Percentiles rank a stretch among this genome's conserved stretches.
These are phyloP conservation scores for Pseudogymnoascus sp. DNA, from an alignment of 2,329 filamentous ascomycete species.

Conservation along the genomic window DNA sequence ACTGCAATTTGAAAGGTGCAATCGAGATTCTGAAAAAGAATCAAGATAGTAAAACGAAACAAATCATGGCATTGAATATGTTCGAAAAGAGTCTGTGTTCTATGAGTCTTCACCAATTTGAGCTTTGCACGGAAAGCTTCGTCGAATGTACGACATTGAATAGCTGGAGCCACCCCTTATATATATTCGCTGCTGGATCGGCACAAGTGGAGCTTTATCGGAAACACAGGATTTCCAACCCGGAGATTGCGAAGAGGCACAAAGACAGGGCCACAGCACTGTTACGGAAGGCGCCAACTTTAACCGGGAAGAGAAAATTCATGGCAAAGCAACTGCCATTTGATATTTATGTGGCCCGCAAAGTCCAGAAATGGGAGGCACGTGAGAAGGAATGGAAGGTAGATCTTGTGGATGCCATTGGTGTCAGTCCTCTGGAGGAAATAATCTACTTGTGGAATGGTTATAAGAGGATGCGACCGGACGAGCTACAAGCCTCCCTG, in stretches of 20 bases:
- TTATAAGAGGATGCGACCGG: constrained; percentile 65
- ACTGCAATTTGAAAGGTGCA: constrained; percentile 58
- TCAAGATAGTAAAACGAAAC: constrained; percentile 67
- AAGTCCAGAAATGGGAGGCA: constrained; percentile 81
- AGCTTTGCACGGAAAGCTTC: constrained; percentile 66
- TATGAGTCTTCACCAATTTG: constrained; percentile 74
- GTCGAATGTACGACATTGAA: constrained; percentile 69
- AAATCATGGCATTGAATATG: constrained; percentile 74
- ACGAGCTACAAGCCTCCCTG: constrained; percentile 57
- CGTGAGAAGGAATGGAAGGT: constrained; percentile 60
- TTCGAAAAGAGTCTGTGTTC: constrained; percentile 76
- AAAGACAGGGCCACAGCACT: constrained; percentile 61
- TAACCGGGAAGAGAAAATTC: constrained; percentile 79
- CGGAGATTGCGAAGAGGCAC: constrained; percentile 44
- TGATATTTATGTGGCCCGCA: constrained; percentile 75
- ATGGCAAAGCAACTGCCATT: constrained; percentile 87
- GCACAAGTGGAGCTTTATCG: constrained; percentile 79
- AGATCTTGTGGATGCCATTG: constrained; percentile 71
- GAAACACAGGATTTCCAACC: constrained; percentile 38
- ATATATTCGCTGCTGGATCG: constrained; percentile 78
- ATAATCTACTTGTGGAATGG: constrained; percentile 95
- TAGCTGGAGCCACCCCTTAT: constrained; percentile 83
- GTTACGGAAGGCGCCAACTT: constrained; percentile 61
- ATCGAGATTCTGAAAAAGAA: constrained; percentile 56
- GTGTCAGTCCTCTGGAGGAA: constrained; percentile 73